phyloP scores from a whole-genome alignment of 257 asterid genomes.

The Solanum ossicruentum region DNA sequence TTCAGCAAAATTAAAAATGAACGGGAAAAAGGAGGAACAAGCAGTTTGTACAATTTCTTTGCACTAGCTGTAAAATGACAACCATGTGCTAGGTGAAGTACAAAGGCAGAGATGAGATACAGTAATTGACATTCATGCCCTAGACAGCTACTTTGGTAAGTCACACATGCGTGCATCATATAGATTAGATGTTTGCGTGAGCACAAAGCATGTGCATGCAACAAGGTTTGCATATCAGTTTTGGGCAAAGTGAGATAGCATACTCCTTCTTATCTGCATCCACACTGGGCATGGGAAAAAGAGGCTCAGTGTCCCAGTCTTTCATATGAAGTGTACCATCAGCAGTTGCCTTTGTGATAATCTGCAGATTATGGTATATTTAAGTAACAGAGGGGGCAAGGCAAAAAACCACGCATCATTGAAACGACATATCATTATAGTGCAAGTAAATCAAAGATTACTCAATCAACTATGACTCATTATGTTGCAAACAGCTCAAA shows the following conservation, averaged over 20 bases:
- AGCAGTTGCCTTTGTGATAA: conserved; percentile 75
- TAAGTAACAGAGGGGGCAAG: not conserved
- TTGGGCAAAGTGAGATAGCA: conserved; percentile 6
- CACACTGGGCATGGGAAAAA: conserved; percentile 49
- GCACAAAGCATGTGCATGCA: not conserved
- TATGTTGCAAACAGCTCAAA: not conserved
- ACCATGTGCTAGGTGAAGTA: not conserved
- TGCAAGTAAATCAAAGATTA: not conserved
- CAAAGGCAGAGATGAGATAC: not conserved
- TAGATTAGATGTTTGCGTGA: not conserved
- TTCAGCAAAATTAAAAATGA: not conserved
- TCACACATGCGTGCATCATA: not conserved
- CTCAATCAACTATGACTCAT: not conserved
- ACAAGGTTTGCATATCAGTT: not conserved
- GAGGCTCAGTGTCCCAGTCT: conserved; percentile 95
- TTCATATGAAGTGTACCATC: conserved; percentile 67
- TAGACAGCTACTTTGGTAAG: not conserved
- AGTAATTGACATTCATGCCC: not conserved
- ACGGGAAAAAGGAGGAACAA: not conserved
- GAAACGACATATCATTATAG: not conserved
- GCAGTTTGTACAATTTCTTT: not conserved
- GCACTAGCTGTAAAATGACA: not conserved
- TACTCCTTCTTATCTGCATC: conserved; percentile 54
- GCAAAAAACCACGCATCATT: not conserved
- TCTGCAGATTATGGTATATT: conserved; percentile 22